Percentiles rank a stretch among this genome's conserved stretches.
These are phyloP conservation scores for Tylopilus sp. DNA, from an alignment of 1,284 basidiomycete species.

Conservation along the genomic window DNA sequence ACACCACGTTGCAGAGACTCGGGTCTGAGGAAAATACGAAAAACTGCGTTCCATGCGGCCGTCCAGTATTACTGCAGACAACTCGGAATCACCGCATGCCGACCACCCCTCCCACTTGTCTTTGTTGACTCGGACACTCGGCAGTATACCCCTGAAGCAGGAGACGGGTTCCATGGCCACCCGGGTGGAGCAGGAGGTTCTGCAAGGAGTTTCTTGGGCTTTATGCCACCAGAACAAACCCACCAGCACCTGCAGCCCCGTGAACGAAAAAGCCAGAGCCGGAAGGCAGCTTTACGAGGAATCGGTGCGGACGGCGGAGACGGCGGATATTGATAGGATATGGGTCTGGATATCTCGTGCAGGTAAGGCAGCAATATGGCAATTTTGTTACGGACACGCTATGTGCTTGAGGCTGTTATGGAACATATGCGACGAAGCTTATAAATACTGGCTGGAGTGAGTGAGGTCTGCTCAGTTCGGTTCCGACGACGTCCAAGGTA, in stretches of 20 bases:
- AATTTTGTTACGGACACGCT: slow-evolving; percentile 13
- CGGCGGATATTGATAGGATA: slow-evolving; percentile 1
- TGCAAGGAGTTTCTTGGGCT: slow-evolving; percentile 41
- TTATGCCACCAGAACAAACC: slow-evolving; percentile 43
- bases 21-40: slow-evolving; percentile 55
- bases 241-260: slow-evolving; percentile 34
- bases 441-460: slow-evolving; percentile 23
- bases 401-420: slow-evolving; percentile 23
- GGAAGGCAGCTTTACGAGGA: slow-evolving; percentile 45
- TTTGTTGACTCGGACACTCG: slow-evolving; percentile 43
- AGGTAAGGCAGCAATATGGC: background rate
- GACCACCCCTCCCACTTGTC: slow-evolving; percentile 56
- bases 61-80: slow-evolving; percentile 66
- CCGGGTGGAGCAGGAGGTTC: slow-evolving; percentile 3
- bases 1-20: slow-evolving; percentile 45
- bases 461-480: slow-evolving; percentile 14
- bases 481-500: slow-evolving; percentile 22
- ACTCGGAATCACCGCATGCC: slow-evolving; percentile 58
- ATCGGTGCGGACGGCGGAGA: slow-evolving; percentile 32
- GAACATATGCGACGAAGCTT: slow-evolving; percentile 9
- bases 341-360: slow-evolving; percentile 11
- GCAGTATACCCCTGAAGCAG: slow-evolving; percentile 18
- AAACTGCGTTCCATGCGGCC: slow-evolving; percentile 74
- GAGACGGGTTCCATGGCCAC: background rate
- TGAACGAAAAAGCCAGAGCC: slow-evolving; percentile 47